Evolutionary conservation across 257 asterid genomes (phyloP), one percentile per base, ranked within the genome.

Genomic region (Asclepias syriaca): DNA sequence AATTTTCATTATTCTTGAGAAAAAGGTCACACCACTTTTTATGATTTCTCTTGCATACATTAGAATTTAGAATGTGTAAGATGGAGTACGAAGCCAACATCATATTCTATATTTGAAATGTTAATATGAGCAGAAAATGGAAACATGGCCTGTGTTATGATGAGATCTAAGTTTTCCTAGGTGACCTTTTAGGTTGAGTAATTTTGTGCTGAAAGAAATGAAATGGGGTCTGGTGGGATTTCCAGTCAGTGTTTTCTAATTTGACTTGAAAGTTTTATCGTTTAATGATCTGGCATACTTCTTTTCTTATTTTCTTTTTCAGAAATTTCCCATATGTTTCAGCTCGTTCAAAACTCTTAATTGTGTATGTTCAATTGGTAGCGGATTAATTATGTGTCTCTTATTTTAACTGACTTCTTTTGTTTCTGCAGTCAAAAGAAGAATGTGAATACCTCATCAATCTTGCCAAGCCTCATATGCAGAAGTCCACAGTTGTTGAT

Each of bases 391-490:
- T 67, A 19, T 14, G 32, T 34, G 15, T 22, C 45, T 50, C 46
- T 16, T 72, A n/a, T 61, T 29, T 32, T 8, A 51, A 19, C 12
- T 15, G 56, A 70, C 68, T 21, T 7, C 71, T 69, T 27, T 65
- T 14, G 74, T 39, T 74, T 83, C 22, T 77, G 82, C 95, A 95
- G 99, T 84, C 97, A 39, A 83, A 87, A 69, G 91, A 86, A 83
- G 98, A 95, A 86, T 92, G 99, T 66, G 97, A 95, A 48, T 88
- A 95, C 86, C 91, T 95, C 49, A 92, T 95, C 65, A 84, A 87
- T 74, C 87, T 90, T 78, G 97, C 98, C 39, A 79, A 86, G 88
- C 99, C 99, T 21, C 81, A 72, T 59, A 95, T 95, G 99, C 85
- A 81, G 50, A 95, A 92, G 82, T 95, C 98, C 55, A 79, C 94